Evolutionary conservation across 495 filamentous ascomycete genomes (phyloP).

Genomic region (Podospora pseudoanserina): DNA sequence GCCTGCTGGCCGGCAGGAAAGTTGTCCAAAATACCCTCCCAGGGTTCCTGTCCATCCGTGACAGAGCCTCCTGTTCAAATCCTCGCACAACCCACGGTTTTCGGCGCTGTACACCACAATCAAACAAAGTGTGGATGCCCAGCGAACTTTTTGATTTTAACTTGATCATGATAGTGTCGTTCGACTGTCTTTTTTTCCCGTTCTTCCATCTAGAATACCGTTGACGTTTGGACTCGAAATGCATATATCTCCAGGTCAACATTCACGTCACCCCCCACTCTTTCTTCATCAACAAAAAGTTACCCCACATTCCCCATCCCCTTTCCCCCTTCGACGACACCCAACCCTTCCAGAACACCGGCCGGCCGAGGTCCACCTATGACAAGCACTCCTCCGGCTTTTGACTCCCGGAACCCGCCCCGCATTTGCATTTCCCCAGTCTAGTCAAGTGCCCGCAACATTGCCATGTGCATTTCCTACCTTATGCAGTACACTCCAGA

Average conservation of each 20-base stretch:
- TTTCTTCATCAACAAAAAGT: neutral
- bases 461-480: neutral
- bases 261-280: neutral
- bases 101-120: no score
- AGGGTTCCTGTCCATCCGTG: no score
- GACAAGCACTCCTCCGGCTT: neutral
- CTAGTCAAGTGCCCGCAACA: neutral
- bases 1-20: neutral
- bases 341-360: neutral
- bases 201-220: no score
- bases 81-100: no score
- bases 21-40: neutral
- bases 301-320: neutral
- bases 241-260: neutral
- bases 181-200: no score
- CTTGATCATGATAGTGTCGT: no score
- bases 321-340: neutral
- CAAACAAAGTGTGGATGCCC: no score
- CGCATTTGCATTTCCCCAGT: neutral
- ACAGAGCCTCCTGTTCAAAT: no score
- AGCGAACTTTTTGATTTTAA: no score
- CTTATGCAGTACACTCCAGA: neutral
- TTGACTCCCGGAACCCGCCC: conserved; percentile 1
- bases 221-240: no score
- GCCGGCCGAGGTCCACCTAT: conserved; percentile 3